These are phyloP conservation scores for Cercophora samala DNA, from an alignment of 495 filamentous ascomycete genomes.

Conservation along the genomic window DNA sequence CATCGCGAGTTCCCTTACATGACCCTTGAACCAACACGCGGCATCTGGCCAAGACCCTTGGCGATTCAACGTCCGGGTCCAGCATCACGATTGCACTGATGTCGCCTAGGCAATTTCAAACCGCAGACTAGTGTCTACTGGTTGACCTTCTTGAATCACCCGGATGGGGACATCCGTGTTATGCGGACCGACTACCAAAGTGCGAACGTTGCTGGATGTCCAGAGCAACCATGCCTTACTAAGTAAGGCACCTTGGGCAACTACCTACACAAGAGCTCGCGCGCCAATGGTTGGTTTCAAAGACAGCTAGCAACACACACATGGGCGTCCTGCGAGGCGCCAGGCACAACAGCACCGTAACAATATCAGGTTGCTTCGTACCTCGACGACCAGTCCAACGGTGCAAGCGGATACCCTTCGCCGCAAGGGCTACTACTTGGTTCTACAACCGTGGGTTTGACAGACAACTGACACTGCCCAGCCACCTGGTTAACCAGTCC, in stretches of 20 bases:
- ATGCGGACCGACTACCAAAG: not conserved
- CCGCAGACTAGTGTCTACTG: conserved; percentile 3
- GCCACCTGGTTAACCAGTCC: not conserved
- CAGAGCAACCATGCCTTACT: not conserved
- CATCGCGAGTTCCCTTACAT: not conserved
- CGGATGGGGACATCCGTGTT: not conserved
- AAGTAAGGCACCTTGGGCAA: too few species aligned
- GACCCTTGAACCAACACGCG: conserved; percentile 3
- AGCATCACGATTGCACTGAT: not conserved
- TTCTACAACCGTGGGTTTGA: not conserved
- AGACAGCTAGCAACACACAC: too few species aligned
- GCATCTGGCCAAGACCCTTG: conserved; percentile 12
- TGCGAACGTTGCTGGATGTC: not conserved
- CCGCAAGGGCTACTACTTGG: not conserved
- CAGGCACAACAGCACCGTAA: conserved; percentile 8
- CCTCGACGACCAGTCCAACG: not conserved
- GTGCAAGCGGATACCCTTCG: not conserved
- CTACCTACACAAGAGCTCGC: too few species aligned
- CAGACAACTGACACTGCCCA: not conserved
- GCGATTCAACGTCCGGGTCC: conserved; percentile 9
- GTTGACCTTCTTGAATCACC: not conserved
- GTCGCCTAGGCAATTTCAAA: conserved; percentile 7
- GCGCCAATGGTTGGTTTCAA: too few species aligned
- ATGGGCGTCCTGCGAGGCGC: not conserved
- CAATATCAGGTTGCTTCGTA: conserved; percentile 8